Evolutionary conservation across 805 yeast genomes (phyloP).

Genomic region (Ogataea haglerorum): DNA sequence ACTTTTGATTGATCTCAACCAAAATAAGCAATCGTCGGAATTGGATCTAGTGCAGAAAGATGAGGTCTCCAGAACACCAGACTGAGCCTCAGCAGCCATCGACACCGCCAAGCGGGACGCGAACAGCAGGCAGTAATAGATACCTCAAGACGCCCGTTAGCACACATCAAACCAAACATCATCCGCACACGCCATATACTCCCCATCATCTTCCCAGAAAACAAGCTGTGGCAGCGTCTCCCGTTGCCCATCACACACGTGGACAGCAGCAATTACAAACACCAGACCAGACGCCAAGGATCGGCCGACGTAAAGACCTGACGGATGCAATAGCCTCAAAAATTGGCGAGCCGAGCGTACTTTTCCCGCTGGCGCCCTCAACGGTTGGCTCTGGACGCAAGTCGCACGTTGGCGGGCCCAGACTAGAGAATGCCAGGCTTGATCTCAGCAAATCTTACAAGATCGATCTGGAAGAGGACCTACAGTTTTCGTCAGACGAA

Average conservation of each 20-base stretch:
- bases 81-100: slow-evolving; percentile 21
- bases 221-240: slow-evolving; percentile 14
- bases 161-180: slow-evolving; percentile 13
- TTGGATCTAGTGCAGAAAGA: neutral
- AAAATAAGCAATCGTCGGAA: neutral
- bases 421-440: slow-evolving; percentile 10
- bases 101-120: slow-evolving; percentile 24
- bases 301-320: slow-evolving; percentile 21
- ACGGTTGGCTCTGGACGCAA: slow-evolving; percentile 31
- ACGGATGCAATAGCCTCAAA: slow-evolving; percentile 20
- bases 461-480: slow-evolving; percentile 24
- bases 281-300: slow-evolving; percentile 27
- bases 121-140: slow-evolving; percentile 3
- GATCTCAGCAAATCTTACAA: slow-evolving; percentile 22
- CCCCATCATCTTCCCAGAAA: slow-evolving; percentile 20
- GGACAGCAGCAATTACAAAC: slow-evolving; percentile 21
- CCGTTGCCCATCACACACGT: slow-evolving; percentile 13
- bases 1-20: neutral
- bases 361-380: slow-evolving; percentile 31
- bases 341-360: slow-evolving; percentile 8
- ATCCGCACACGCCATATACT: slow-evolving; percentile 24
- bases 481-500: slow-evolving; percentile 21
- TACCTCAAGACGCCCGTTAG: slow-evolving; percentile 22
- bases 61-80: slow-evolving; percentile 19
- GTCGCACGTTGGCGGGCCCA: slow-evolving; percentile 4